Conservation (phyloP, 2,329 filamentous ascomycete genomes). For the Colletotrichum sp. region DNA sequence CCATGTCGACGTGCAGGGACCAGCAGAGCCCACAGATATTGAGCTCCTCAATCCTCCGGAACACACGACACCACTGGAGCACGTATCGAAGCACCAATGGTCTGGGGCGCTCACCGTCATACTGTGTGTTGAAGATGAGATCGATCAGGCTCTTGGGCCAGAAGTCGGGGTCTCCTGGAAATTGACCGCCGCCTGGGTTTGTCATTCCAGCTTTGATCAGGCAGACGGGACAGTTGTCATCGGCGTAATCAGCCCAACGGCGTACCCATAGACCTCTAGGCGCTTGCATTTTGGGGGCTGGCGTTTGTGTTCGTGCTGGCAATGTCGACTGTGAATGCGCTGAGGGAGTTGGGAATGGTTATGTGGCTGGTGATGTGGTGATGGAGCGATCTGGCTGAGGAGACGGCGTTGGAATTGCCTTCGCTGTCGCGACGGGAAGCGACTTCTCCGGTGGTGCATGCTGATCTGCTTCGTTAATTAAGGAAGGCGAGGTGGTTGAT, state of each 20-base stretch:
- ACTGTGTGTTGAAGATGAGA: no score
- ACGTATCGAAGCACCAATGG: no score
- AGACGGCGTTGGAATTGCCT: background rate
- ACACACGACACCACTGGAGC: no score
- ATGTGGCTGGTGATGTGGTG: background rate
- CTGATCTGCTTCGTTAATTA: background rate
- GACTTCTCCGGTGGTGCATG: background rate
- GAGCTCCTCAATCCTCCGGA: no score
- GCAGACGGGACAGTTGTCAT: background rate
- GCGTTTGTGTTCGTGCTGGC: background rate
- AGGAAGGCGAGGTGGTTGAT: background rate
- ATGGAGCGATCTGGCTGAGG: background rate
- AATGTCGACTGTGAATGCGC: background rate
- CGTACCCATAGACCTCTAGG: background rate
- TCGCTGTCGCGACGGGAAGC: background rate
- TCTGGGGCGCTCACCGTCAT: no score
- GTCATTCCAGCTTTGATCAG: background rate
- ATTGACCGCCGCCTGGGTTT: rapidly evolving
- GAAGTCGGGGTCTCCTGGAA: no score
- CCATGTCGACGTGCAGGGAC: no score
- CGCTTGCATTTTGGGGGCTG: background rate
- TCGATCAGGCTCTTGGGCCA: no score
- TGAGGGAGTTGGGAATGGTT: background rate
- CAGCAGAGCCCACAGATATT: no score
- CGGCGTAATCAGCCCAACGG: background rate